These are phyloP conservation scores for Termitomyces sp. DNA, from an alignment of 768 basidiomycete species.

Conservation along the genomic window DNA sequence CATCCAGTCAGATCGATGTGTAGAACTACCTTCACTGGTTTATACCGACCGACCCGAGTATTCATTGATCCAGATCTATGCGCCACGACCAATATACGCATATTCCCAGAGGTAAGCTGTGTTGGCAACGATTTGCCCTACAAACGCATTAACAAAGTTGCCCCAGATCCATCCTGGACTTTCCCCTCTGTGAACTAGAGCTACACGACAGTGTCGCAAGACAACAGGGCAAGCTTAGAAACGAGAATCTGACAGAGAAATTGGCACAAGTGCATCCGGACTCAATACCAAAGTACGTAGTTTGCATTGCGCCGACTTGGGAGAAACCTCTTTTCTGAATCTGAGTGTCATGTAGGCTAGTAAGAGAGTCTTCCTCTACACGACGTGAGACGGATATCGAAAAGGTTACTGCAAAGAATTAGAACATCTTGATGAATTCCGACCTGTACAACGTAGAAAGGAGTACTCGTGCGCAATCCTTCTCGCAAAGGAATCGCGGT, in stretches of 20 bases:
- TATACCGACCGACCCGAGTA: neutral
- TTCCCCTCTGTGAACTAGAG: neutral
- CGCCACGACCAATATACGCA: neutral
- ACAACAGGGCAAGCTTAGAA: too few relatives aligned
- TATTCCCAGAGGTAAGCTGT: neutral
- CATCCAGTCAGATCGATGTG: neutral
- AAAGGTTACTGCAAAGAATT: neutral
- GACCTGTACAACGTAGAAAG: neutral
- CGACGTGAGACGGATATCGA: neutral
- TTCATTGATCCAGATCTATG: neutral
- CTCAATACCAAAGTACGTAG: neutral
- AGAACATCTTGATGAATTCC: neutral
- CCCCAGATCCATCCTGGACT: neutral
- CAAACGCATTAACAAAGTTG: neutral
- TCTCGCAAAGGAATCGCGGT: neutral
- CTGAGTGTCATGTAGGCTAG: neutral
- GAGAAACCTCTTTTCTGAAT: neutral
- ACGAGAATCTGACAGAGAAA: neutral
- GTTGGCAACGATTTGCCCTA: too few relatives aligned
- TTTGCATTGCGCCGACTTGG: neutral
- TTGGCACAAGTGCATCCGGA: neutral
- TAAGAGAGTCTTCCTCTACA: neutral
- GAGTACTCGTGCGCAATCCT: neutral
- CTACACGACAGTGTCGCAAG: neutral
- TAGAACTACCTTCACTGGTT: neutral